Conservation (phyloP, 768 basidiomycete genomes). For the Mycena floridula region DNA sequence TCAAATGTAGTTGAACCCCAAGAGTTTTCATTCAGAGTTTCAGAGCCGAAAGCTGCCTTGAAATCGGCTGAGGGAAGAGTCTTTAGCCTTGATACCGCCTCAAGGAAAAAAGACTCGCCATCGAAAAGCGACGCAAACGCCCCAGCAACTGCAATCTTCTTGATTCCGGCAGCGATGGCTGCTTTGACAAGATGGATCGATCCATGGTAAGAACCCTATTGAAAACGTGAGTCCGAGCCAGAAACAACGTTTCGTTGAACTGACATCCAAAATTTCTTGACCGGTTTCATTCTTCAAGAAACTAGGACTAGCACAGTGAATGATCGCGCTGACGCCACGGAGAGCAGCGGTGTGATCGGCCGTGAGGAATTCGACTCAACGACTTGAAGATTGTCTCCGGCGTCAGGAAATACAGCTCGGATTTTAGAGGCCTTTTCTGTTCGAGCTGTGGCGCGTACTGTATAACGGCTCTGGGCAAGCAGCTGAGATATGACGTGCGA, state of each 20-base stretch:
- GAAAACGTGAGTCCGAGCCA: too few relatives aligned
- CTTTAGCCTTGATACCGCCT: neutral
- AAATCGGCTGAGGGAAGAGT: constrained; percentile 1
- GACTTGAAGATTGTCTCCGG: constrained; percentile 2
- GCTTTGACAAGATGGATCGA: constrained; percentile 6
- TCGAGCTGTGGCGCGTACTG: constrained; percentile 4
- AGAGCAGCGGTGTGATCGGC: constrained; percentile 11
- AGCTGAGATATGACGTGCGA: constrained; percentile 4
- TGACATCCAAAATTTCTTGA: too few relatives aligned
- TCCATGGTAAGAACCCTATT: constrained; percentile 7
- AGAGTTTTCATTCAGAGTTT: constrained; percentile 1
- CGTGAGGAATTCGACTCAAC: constrained; percentile 2
- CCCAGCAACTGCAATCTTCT: constrained; percentile 7
- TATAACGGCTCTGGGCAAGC: constrained; percentile 2
- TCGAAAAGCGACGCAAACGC: constrained; percentile 3
- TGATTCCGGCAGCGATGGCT: constrained; percentile 6
- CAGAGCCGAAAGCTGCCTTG: constrained; percentile 3
- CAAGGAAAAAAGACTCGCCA: constrained; percentile 3
- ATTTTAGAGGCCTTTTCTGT: constrained; percentile 1
- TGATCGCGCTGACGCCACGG: constrained; percentile 7
- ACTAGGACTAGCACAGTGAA: constrained; percentile 3
- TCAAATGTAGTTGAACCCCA: constrained; percentile 7
- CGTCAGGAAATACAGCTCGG: constrained; percentile 3
- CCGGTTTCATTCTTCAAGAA: neutral
- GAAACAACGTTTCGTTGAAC: too few relatives aligned